Evolutionary conservation across 2,329 filamentous ascomycete species (phyloP), one percentile per base, ranked within the genome.

Genomic region (Colletotrichum phormii): DNA sequence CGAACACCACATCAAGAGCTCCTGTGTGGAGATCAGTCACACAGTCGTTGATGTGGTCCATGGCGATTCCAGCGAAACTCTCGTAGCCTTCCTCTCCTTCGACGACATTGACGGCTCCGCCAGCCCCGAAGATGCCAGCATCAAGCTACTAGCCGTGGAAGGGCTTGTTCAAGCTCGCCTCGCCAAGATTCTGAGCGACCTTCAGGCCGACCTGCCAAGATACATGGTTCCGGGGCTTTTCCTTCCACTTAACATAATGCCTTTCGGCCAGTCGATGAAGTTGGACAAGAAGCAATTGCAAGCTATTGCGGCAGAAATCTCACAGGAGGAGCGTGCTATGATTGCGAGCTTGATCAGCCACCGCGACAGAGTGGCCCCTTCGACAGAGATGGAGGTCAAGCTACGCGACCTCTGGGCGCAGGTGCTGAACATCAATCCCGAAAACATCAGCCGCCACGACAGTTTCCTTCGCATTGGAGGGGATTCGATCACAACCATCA

Each of bases 401-500:
- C 54, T 77, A 7, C 75, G 76, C 29, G n/a, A 64, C 15, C 42
- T 75, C 8, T 77, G 76, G 76, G 64, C 72, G 26, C 59, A 72
- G 2, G 59, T 76, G 8, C 71, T 77, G 2, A 57, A 58, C 4
- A 46, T 74, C 12, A 12, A 62, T 5, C 18, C 37, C 5, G 60
- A 71, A 5, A 58, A 29, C 13, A 77, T 78, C 33, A 72, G 74
- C 35, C 42, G 42, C 2, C 59, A 77, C 26, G 75, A 76, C n/a
- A 68, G 63, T 61, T 78, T 77, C 62, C 37, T 24, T 77, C 76
- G 0, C n/a, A n/a, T n/a, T n/a, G n/a, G n/a, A n/a, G n/a, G n/a
- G n/a, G n/a, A n/a, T n/a, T n/a, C n/a, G n/a, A 77, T 78, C 6
- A 74, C 67, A 22, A 76, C 76, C 6, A 77, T 77, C 49, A 64